Evolutionary conservation across 2,329 filamentous ascomycete genomes (phyloP), one percentile per base, ranked within the genome.

Genomic region (Arthrobotrys sinensis): DNA sequence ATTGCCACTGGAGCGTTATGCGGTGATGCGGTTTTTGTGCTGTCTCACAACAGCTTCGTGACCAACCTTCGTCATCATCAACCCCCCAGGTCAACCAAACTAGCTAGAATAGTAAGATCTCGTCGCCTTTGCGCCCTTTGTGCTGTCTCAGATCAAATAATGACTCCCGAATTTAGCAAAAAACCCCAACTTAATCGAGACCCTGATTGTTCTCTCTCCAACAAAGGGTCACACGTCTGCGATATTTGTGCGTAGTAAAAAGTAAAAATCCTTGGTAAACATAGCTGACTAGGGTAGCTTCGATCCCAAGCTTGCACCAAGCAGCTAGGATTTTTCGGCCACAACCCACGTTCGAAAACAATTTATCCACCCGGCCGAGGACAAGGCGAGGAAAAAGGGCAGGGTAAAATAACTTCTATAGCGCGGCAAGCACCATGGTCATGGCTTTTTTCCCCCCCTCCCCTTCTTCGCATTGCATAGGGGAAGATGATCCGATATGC

Each of bases 221-320:
- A 28, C 16, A 63, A 14, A 28, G 10, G 11, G 19, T 16, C 28
- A 48, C 8, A 14, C 10, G 19, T 60, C 46, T 76, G 65, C 72
- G 72, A 69, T 63, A 69, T 76, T 76, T 76, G 65, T 76, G 72
- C 72, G 72, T 46, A 55, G 2, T 62, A 60, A 60, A 60, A 60
- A 60, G 36, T 10, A 60, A 57, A 19, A 16, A 12, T 2, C 38
- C n/a, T 21, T 11, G 32, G 55, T 40, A 45, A 7, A 12, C 11
- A 2, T 7, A 12, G 36, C 36, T 12, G 36, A 12, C 40, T 7
- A n/a, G 8, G n/a, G 5, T 6, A 45, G 40, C 40, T 45, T 5
- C 40, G 14, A 45, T 14, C 5, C 12, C 40, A 45, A 57, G 52
- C 24, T 34, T n/a, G n/a, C n/a, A n/a, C n/a, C n/a, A n/a, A n/a